Evolutionary conservation across 495 filamentous ascomycete species (phyloP), one percentile per base, ranked within the genome.

Genomic region (Tuber borchii): DNA sequence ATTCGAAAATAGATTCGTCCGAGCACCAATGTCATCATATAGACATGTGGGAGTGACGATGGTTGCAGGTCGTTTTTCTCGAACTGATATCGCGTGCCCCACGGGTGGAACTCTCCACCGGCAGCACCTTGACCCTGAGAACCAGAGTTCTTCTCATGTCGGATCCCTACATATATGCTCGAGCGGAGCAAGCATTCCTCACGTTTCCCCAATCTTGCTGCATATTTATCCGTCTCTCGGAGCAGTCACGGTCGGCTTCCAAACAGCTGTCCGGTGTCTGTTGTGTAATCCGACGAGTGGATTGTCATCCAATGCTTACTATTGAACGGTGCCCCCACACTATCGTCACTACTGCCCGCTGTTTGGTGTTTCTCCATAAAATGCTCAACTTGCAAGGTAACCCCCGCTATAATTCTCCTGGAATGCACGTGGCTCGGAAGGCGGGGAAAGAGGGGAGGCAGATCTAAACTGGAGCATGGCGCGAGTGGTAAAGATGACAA

Each of bases 201-300:
- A 34, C 56, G 26, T 34, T 34, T 65, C 56, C 56, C 12, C 56
- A 34, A 65, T 34, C 3, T 5, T 31, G 51, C 14, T 65, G 56
- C 56, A 65, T 65, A 26, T 65, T 34, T 34, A 19, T 65, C 26
- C 56, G 14, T 65, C 31, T 26, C 16, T 34, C 56, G 56, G 56
- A 65, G 56, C 56, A 65, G 56, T 65, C 56, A 65, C 56, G 56
- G 56, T 65, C 31, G 26, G n/a, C 56, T 65, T 65, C 31, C 56
- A 16, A 65, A 65, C 26, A 65, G 5, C 3, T 65, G 56, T 65
- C 10, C 56, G 26, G 26, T 19, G 4, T 19, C 56, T 17, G 26
- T 65, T 34, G 56, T 65, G 56, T 17, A 34, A 65, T 26, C 26
- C 14, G 56, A 65, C 26, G 26, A 34, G 56, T 65, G 56, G 26